A percentile compares a stretch with the other conserved stretches of the same genome.
Evolutionary conservation across 2,329 filamentous ascomycete genomes (phyloP).

Genomic region (Nemania sp.): DNA sequence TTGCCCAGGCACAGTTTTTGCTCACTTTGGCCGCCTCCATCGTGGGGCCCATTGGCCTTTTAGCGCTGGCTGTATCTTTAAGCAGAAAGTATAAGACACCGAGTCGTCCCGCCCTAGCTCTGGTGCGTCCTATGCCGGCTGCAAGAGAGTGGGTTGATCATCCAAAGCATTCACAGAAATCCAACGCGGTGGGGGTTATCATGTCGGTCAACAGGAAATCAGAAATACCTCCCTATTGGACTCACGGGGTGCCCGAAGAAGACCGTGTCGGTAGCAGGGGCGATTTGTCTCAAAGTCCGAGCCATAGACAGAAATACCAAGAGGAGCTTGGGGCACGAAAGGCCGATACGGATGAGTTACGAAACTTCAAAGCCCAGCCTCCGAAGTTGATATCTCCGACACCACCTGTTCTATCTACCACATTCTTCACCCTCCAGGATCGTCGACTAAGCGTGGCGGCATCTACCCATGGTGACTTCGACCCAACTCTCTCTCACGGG

Average conservation of each 20-base stretch:
- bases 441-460: slow-evolving; percentile 42
- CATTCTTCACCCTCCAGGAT: slow-evolving; percentile 50
- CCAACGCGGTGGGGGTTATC: slow-evolving; percentile 33
- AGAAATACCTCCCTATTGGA: slow-evolving; percentile 22
- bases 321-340: slow-evolving; percentile 22
- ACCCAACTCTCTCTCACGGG: slow-evolving; percentile 52
- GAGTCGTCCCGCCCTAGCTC: slow-evolving; percentile 12
- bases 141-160: slow-evolving; percentile 25
- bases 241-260: slow-evolving; percentile 2
- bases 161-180: slow-evolving; percentile 41
- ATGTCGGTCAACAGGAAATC: slow-evolving; percentile 38
- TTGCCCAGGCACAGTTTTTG: slow-evolving; percentile 36
- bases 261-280: slow-evolving; percentile 11
- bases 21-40: slow-evolving; percentile 27
- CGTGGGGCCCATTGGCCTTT: slow-evolving; percentile 31
- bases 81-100: slow-evolving; percentile 33
- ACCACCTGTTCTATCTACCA: slow-evolving; percentile 50
- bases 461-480: slow-evolving; percentile 43
- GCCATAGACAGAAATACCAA: slow-evolving; percentile 15
- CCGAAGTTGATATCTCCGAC: slow-evolving; percentile 56
- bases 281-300: slow-evolving; percentile 24
- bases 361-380: slow-evolving; percentile 44
- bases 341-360: slow-evolving; percentile 37
- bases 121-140: slow-evolving; percentile 18
- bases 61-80: slow-evolving; percentile 28